phyloP scores from a whole-genome alignment of 495 filamentous ascomycete species.

The Aspergillus wentii region DNA sequence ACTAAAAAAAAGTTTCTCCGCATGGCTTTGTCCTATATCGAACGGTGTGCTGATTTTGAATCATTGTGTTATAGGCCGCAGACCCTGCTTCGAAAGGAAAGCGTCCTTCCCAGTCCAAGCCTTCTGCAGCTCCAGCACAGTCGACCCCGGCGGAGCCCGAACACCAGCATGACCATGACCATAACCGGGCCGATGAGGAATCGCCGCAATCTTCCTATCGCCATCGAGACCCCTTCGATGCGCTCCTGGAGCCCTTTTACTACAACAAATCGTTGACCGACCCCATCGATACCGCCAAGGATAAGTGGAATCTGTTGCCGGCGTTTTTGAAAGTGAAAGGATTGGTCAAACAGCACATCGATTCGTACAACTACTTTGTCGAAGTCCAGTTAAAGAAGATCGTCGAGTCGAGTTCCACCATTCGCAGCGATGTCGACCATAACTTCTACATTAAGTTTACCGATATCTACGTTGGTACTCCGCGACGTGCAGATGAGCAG shows the following conservation, averaged over 20 bases:
- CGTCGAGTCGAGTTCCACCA: constrained; percentile 75
- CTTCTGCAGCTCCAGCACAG: background rate
- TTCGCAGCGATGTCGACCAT: constrained; percentile 83
- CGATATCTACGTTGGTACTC: constrained; percentile 77
- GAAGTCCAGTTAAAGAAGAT: constrained; percentile 95
- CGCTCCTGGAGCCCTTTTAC: constrained; percentile 91
- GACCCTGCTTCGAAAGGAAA: constrained; percentile 13
- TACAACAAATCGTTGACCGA: constrained; percentile 90
- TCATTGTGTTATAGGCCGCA: constrained; percentile 11
- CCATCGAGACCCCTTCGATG: constrained; percentile 62
- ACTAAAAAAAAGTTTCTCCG: constrained; percentile 15
- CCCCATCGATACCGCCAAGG: constrained; percentile 84
- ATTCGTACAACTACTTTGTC: constrained; percentile 97
- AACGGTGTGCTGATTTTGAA: constrained; percentile 1
- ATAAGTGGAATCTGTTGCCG: constrained; percentile 95
- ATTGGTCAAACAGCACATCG: constrained; percentile 93
- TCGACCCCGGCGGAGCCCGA: constrained; percentile 4
- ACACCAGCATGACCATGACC: constrained; percentile 6
- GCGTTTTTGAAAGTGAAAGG: constrained; percentile 98
- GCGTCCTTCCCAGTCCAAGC: constrained; percentile 15
- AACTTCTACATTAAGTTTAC: constrained; percentile 86
- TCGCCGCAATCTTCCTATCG: constrained; percentile 19
- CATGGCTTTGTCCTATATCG: constrained; percentile 5
- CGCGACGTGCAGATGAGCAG: constrained; percentile 67
- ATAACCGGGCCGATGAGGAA: constrained; percentile 8